Evolutionary conservation across 192 early-diverging fungal species (phyloP).

Genomic region (Umbelopsis ramanniana): DNA sequence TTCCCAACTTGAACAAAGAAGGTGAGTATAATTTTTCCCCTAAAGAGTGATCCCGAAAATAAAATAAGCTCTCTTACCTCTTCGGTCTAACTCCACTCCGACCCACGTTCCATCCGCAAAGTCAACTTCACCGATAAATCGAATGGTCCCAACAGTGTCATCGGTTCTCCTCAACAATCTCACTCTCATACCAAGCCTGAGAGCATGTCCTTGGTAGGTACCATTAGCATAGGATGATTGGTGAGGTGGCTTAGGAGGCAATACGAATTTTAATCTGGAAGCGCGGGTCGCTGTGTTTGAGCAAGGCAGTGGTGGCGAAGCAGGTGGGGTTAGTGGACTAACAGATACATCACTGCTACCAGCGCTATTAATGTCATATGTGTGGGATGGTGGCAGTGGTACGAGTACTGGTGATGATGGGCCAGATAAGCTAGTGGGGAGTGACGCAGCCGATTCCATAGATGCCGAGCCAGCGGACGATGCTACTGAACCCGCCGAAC

Average conservation of each 20-base stretch:
- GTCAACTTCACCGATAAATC: conserved; percentile 13
- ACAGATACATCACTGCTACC: neutral
- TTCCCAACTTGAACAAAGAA: conserved; percentile 23
- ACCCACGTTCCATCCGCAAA: conserved; percentile 15
- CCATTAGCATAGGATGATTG: conserved; percentile 12
- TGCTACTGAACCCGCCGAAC: conserved; percentile 1
- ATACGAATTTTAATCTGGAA: conserved; percentile 5
- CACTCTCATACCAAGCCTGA: conserved; percentile 22
- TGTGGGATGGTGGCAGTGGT: neutral
- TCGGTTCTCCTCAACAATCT: conserved; percentile 25
- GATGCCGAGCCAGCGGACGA: conserved; percentile 6
- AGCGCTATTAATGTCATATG: neutral
- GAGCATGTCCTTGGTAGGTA: conserved; percentile 5
- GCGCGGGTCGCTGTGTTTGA: neutral
- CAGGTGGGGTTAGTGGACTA: conserved; percentile 5
- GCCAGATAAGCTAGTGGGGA: neutral
- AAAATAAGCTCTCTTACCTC: conserved; percentile 14
- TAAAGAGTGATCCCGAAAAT: neutral
- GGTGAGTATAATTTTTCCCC: neutral
- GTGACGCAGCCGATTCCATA: neutral
- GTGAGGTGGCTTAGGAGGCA: conserved; percentile 7
- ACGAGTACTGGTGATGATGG: neutral
- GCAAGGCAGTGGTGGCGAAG: neutral
- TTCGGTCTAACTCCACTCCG: conserved; percentile 27
- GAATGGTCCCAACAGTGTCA: conserved; percentile 17